Base-by-base conservation (phyloP, 495 filamentous ascomycete species). In the Xylaria scruposa region DNA sequence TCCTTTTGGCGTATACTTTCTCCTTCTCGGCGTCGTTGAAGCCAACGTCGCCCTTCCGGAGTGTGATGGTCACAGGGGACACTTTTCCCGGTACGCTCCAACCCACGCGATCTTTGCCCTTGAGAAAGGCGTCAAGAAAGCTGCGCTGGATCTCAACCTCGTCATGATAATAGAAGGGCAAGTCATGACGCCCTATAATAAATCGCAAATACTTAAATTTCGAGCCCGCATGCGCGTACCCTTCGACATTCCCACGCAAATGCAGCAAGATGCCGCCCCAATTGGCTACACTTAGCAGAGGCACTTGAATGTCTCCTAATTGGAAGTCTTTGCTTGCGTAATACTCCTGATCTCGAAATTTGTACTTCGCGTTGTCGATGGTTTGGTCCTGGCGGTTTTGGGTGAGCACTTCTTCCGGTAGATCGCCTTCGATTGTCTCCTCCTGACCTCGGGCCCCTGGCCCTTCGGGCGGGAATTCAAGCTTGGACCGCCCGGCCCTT, bases 41-140 rank as follows among this genome's bases (percentile, higher is more conserved):
- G 1, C 90, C 91, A 0, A 89, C 84, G 62, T 91, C 82, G 3
- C 90, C 90, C 75, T 89, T 89, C 33, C 90, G 84, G 0, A 92
- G 80, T 0, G 87, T 80, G 33, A 92, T 53, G 44, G 83, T 84
- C 29, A 91, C 88, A 15, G 87, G 83, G 0, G 90, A 80, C 1
- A 88, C 81, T 69, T 87, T 87, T 17, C 89, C 88, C 0, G 80
- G 75, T 4, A 76, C 68, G 15, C 80, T 81, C 91, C 91, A 93
- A 2, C 90, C 90, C 0, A 74, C 80, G 0, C 78, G 81, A 73
- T 92, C 91, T 0, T 91, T 82, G 8, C 84, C 88, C 73, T 90
- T 91, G 33, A 93, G 84, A 75, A 92, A 93, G 0, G 90, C 91
- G 70, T 90, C 86, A 2, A 92, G 81, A 73, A 93, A 92, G 70